A percentile compares a stretch with the other conserved stretches of the same genome.
These are phyloP conservation scores for Alnus glutinosa DNA, from an alignment of 306 rosid genomes.

Conservation along the genomic window DNA sequence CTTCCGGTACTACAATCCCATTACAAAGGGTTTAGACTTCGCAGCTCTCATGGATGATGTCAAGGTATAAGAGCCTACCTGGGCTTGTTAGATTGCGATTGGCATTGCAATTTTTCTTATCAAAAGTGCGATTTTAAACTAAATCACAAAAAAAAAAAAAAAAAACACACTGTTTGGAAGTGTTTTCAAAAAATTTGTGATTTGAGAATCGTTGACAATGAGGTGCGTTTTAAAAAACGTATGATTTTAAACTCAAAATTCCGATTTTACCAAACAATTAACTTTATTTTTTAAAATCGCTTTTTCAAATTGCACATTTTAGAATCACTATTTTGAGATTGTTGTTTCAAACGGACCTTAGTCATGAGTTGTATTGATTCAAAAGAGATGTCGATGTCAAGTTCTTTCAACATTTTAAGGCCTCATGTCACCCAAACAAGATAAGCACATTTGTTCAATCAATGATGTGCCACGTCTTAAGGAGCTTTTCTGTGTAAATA, in stretches of 20 bases:
- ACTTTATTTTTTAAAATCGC: no score
- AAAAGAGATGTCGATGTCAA: background rate
- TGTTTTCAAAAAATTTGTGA: no score
- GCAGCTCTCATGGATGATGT: slow-evolving; percentile 38
- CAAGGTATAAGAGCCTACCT: slow-evolving; percentile 27
- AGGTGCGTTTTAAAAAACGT: no score
- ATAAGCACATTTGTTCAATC: background rate
- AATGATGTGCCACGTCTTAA: background rate
- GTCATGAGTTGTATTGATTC: background rate
- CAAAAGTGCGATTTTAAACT: no score
- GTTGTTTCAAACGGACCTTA: no score
- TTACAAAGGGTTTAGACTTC: slow-evolving; percentile 38
- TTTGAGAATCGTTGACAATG: no score
- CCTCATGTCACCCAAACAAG: background rate
- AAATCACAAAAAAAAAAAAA: slow-evolving; percentile 39
- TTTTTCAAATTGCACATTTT: no score
- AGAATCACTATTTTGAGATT: no score
- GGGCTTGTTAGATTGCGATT: background rate
- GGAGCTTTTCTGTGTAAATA: background rate
- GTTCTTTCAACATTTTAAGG: background rate
- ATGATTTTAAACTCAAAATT: no score
- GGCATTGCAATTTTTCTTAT: no score
- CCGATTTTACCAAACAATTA: no score
- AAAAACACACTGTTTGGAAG: no score
- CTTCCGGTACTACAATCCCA: slow-evolving; percentile 35